Evolutionary conservation across 2,329 filamentous ascomycete genomes (phyloP), one percentile per base, ranked within the genome.

Genomic region (Aspergillus sergii): DNA sequence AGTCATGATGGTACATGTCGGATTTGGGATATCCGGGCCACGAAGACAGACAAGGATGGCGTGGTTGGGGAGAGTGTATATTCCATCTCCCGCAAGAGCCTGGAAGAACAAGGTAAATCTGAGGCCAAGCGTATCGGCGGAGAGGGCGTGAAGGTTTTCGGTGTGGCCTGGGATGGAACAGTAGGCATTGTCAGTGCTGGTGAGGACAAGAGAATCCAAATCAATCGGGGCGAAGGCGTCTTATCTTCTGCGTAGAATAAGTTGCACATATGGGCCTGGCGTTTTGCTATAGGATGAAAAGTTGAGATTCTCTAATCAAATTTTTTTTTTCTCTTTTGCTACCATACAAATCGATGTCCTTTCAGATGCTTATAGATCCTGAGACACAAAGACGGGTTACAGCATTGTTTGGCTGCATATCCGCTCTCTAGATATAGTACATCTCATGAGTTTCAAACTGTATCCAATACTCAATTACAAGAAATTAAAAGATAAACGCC

Each of bases 131-230:
- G 84, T 19, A 83, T 89, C 46, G 89, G 88, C 9, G 94, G 94
- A 2, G 92, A 95, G 64, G 93, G 93, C 28, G 87, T 90, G 66
- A 98, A 98, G 85, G 93, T 99, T 56, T 92, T 98, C 77, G 87
- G 88, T 39, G 91, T 98, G 6, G 86, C 84, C 63, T 99, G 95
- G 95, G 92, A 97, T 78, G 83, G 85, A 75, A 86, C 88, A 8
- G 88, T 96, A 74, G 96, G 95, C 1, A 94, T 99, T 75, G 91
- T 97, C 51, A 96, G 92, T 73, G 93, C 84, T 50, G 93, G 94
- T 19, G 94, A 98, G 84, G 95, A 99, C 75, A 97, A 95, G 82
- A 89, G 88, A 81, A 89, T 99, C 72, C 95, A 99, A 83, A 88
- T 99, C 64, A 97, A 99, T 78, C 85, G 86, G 69, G 89, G 88